phyloP scores from a whole-genome alignment of 1,284 basidiomycete genomes.

The Sporisorium graminicola region DNA sequence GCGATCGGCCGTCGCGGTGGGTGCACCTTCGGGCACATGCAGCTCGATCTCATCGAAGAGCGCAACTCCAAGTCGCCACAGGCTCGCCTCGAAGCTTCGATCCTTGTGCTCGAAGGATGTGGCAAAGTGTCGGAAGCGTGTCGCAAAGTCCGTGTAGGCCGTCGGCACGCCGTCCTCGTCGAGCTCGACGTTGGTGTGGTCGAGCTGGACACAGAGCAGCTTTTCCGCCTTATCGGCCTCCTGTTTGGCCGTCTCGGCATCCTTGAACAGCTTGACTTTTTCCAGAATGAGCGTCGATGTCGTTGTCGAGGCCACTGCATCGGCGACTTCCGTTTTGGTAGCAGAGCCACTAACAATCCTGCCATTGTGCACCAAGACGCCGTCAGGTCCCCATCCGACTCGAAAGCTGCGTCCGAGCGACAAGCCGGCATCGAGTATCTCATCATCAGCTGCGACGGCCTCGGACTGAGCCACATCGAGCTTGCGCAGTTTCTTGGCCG shows the following conservation, averaged over 20 bases:
- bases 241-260: constrained; percentile 27
- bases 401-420: constrained; percentile 88
- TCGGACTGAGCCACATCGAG: constrained; percentile 72
- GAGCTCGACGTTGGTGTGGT: constrained; percentile 77
- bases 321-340: constrained; percentile 18
- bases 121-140: constrained; percentile 85
- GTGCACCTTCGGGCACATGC: constrained; percentile 75
- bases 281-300: constrained; percentile 46
- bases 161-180: constrained; percentile 73
- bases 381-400: constrained; percentile 88
- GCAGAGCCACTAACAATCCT: constrained; percentile 16
- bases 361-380: constrained; percentile 81
- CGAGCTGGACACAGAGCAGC: constrained; percentile 83
- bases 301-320: constrained; percentile 12
- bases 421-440: constrained; percentile 83
- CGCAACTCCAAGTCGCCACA: constrained; percentile 90
- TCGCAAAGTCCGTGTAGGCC: constrained; percentile 72
- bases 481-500: constrained; percentile 56
- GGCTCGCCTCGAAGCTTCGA: constrained; percentile 74
- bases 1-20: constrained; percentile 76
- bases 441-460: constrained; percentile 77
- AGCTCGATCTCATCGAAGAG: constrained; percentile 86
- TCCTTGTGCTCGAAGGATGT: constrained; percentile 81
- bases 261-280: constrained; percentile 56
- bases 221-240: constrained; percentile 71